phyloP scores from a whole-genome alignment of 805 yeast species.

The Kluyveromyces nonfermentans region DNA sequence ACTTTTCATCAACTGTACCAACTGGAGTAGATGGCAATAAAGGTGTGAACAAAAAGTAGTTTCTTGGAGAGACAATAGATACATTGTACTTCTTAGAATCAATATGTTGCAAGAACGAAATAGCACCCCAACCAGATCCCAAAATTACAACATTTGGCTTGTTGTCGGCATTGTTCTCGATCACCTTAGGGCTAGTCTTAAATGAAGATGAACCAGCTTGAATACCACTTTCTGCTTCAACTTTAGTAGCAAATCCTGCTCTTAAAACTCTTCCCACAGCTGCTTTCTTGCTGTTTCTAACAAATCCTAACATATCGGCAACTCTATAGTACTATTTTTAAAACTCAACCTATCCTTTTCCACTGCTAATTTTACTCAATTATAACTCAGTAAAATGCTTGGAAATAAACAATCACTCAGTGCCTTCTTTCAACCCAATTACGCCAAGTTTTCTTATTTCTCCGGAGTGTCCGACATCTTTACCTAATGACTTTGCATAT shows the following conservation, averaged over 20 bases:
- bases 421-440: background rate
- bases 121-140: constrained; percentile 95
- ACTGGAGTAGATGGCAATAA: constrained; percentile 88
- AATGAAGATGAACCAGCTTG: constrained; percentile 29
- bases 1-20: constrained; percentile 82
- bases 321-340: background rate
- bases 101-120: constrained; percentile 71
- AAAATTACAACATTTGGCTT: constrained; percentile 48
- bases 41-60: constrained; percentile 90
- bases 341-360: background rate
- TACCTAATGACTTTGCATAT: background rate
- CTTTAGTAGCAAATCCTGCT: background rate
- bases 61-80: constrained; percentile 83
- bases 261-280: background rate
- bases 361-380: background rate
- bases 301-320: background rate
- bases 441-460: background rate
- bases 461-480: background rate
- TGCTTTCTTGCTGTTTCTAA: background rate
- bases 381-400: background rate
- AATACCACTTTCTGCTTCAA: background rate
- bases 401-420: background rate
- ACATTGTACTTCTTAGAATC: constrained; percentile 86
- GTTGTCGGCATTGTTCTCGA: constrained; percentile 24
- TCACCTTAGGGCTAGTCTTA: constrained; percentile 32